Evolutionary conservation across 768 basidiomycete species (phyloP), one percentile per base, ranked within the genome.

Genomic region (Leccinum olivaceopallidum): DNA sequence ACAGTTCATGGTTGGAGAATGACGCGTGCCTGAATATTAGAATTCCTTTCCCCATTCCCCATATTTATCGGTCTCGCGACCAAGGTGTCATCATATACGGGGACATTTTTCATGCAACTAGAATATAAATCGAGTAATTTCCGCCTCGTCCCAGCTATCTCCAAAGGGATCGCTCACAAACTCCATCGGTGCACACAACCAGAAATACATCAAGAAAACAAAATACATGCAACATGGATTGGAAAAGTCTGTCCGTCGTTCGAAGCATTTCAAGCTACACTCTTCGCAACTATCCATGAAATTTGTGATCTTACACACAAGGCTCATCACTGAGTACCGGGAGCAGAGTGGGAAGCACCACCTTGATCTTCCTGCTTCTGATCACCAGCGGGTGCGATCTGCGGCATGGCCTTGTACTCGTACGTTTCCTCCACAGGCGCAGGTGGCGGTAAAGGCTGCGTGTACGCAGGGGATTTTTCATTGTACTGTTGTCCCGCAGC

Each of bases 1-100:
- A 93, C 89, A 0, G 94, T 97, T 2, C 89, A 94, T 67, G 94
- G 94, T 3, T 95, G 92, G 92, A 79, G 75, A 56, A 73, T 94
- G 63, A 82, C 71, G 0, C 62, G 60, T 53, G 48, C 24, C 56
- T 50, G 8, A 56, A 16, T 1, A 13, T 16, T 5, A 5, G 13
- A 6, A 20, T 28, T 28, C 22, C 13, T 9, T 22, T 6, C 16
- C 16, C 37, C 37, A 16, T 4, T 39, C 18, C 37, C 6, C 48
- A 32, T 39, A 5, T 16, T 14, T 2, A 37, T 39, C 24, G 2
- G 3, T 22, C 22, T 22, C 47, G 13, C 22, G 22, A 48, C 6
- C 22, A 48, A 24, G 20, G 34, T 36, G 34, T 36, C 34, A 13
- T 36, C 0, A 36, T 36, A 5, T 1, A 13, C 34, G 34, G 34